A percentile compares a stretch with the other conserved stretches of the same genome.
These are phyloP conservation scores for Talaromyces atroroseus DNA, from an alignment of 2,329 filamentous ascomycete species.

Conservation along the genomic window DNA sequence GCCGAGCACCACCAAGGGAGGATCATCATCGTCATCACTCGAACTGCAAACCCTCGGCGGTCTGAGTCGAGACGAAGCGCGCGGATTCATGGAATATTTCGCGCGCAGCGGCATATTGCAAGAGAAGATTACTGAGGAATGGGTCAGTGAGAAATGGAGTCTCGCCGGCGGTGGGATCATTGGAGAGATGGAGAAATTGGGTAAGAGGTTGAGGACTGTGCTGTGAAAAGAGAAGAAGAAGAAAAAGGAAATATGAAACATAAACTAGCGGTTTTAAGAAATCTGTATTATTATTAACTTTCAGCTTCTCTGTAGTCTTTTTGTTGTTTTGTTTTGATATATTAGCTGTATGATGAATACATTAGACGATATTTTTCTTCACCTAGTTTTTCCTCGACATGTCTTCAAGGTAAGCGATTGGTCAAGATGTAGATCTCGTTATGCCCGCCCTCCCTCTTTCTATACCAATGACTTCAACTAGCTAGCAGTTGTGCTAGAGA, in stretches of 20 bases:
- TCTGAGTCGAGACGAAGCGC: constrained; percentile 67
- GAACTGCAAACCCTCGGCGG: constrained; percentile 57
- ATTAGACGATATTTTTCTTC: background rate
- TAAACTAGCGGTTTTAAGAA: background rate
- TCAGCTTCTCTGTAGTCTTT: background rate
- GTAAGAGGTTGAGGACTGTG: constrained; percentile 39
- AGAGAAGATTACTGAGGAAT: constrained; percentile 61
- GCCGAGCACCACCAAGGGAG: constrained; percentile 21
- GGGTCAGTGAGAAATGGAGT: constrained; percentile 77
- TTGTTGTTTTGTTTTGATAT: background rate
- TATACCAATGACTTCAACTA: background rate
- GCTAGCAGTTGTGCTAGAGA: background rate
- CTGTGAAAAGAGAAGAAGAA: background rate
- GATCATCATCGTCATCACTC: constrained; percentile 26
- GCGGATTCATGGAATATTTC: constrained; percentile 87
- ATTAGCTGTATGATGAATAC: background rate
- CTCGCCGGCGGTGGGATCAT: constrained; percentile 74
- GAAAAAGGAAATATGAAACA: no score
- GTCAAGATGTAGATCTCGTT: no score
- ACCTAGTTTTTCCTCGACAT: background rate
- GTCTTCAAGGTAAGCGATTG: no score
- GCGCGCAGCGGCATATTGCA: constrained; percentile 76
- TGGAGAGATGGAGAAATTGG: constrained; percentile 75
- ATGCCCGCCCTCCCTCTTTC: background rate
- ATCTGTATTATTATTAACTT: background rate